These are phyloP conservation scores for Hansenula anomala DNA, from an alignment of 1,139 yeast species.

Conservation along the genomic window DNA sequence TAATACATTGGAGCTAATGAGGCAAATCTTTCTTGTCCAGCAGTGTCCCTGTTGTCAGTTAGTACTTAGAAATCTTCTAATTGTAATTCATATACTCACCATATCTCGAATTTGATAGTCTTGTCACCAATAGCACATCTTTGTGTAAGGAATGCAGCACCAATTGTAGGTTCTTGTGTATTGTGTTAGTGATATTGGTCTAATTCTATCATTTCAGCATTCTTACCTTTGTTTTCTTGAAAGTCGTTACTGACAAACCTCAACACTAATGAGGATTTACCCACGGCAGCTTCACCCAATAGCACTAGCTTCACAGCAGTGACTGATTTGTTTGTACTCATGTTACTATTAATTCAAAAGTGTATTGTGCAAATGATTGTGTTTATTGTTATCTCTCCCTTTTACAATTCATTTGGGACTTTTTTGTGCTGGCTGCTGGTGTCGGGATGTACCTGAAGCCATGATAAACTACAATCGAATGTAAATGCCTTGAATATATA, in stretches of 20 bases:
- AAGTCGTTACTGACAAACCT: slow-evolving; percentile 94
- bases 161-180: slow-evolving; percentile 96
- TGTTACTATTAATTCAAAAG: not conserved
- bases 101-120: slow-evolving; percentile 91
- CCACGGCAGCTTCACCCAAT: slow-evolving; percentile 97
- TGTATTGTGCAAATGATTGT: too few species aligned
- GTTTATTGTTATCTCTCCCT: too few species aligned
- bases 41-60: slow-evolving; percentile 58
- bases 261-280: slow-evolving; percentile 87
- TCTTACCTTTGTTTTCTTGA: slow-evolving; percentile 77
- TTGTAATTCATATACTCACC: slow-evolving; percentile 37
- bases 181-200: not conserved
- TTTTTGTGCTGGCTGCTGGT: too few species aligned
- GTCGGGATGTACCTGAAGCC: not conserved
- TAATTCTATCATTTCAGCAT: slow-evolving; percentile 8
- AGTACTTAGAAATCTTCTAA: not conserved
- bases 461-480: too few species aligned
- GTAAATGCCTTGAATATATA: too few species aligned
- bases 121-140: slow-evolving; percentile 87
- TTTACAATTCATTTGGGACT: not conserved
- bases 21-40: slow-evolving; percentile 97
- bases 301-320: slow-evolving; percentile 86
- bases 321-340: slow-evolving; percentile 30
- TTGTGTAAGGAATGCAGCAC: slow-evolving; percentile 96
- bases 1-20: slow-evolving; percentile 97